Base-by-base conservation (phyloP, 1,139 yeast species). In the Pichia sp. region DNA sequence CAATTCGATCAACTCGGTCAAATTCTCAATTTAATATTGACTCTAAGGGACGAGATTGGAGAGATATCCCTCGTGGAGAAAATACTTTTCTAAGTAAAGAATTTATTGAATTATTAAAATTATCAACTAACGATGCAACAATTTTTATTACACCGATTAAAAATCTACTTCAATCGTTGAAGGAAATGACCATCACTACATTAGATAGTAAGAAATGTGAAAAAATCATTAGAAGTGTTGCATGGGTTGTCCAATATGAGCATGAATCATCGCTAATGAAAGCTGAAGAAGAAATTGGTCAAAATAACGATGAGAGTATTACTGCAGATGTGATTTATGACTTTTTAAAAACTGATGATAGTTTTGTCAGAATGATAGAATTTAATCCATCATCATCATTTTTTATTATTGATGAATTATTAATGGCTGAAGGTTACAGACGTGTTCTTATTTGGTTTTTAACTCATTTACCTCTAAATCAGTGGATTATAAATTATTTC, bases 361-460 rank as follows among this genome's bases (percentile, higher is more conserved):
- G 73, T 2, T 75, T 77, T 56, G 74, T 72, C 42, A 63, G 64
- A 31, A 66, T 74, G 62, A 49, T 73, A 28, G 61, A 63, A 26
- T 56, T 59, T 42, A 74, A 75, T 54, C 73, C 73, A 5, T 67
- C 72, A 31, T 65, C 80, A 7, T 76, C 82, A 0, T 73, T 79
- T 58, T 68, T 75, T 32, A 64, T 82, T 44, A 68, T 82, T 64
- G 88, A 83, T 64, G 90, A 84, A 63, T 68, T 84, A 72, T 66
- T 83, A 45, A 81, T 83, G 86, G 75, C 80, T 49, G 66, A 68
- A 47, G 86, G 86, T 0, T 75, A 72, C 55, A 70, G 89, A 53
- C 64, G 87, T 38, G 75, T 75, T 0, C 60, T 82, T n/a, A 78
- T 84, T 37, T 81, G 87, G 86, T 78, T 75, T 53, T 59, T 84